Conservation (phyloP, 495 filamentous ascomycete genomes). For the Penicillium dipodomyicola region DNA sequence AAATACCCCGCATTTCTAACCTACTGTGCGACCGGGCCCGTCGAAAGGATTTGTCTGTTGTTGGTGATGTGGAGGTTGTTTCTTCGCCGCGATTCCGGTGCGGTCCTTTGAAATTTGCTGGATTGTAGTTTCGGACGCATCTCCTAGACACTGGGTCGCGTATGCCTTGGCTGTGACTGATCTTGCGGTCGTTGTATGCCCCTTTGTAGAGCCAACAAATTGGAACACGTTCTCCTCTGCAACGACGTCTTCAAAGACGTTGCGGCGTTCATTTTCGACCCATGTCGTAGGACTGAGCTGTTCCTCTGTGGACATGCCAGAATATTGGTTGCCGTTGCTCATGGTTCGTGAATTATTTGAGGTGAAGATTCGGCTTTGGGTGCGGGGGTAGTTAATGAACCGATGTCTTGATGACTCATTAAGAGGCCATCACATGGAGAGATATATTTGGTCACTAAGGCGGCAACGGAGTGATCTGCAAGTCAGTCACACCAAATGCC, state of each 20-base stretch:
- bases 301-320: background rate
- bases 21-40: background rate
- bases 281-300: background rate
- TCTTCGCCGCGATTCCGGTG: background rate
- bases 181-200: background rate
- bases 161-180: constrained; percentile 1
- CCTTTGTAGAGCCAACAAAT: constrained; percentile 3
- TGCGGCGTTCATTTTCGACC: background rate
- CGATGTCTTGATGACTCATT: too few relatives aligned
- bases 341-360: background rate
- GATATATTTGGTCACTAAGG: background rate
- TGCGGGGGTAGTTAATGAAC: background rate
- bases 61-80: background rate
- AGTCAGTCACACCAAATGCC: background rate
- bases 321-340: background rate
- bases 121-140: constrained; percentile 1
- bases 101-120: background rate
- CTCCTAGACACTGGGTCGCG: background rate
- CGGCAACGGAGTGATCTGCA: background rate
- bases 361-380: background rate
- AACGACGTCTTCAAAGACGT: background rate
- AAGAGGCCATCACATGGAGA: too few relatives aligned
- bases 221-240: background rate
- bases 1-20: background rate
- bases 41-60: background rate